Evolutionary conservation across 176 grass and related monocot species (phyloP).

Genomic region (Cymbopogon citratus): DNA sequence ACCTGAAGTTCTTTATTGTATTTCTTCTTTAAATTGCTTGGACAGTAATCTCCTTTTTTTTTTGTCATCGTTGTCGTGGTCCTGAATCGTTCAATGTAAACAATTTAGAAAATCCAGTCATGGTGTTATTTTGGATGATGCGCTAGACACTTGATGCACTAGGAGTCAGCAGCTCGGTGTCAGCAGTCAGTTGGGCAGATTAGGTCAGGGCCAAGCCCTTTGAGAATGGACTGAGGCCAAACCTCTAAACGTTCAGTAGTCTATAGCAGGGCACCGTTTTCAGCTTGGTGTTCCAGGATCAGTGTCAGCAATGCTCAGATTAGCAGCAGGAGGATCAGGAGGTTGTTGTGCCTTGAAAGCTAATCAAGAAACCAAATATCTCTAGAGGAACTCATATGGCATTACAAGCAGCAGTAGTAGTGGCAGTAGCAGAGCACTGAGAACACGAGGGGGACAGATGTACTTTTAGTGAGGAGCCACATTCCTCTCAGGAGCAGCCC

Average conservation of each 20-base stretch:
- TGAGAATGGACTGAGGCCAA: background rate
- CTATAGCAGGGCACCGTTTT: too few species aligned
- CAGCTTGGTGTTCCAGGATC: background rate
- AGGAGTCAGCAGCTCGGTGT: background rate
- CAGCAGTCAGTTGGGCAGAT: background rate
- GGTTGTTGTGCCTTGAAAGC: background rate
- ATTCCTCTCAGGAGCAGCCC: background rate
- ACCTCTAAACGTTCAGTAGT: background rate
- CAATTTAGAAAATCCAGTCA: background rate
- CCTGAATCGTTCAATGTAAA: background rate
- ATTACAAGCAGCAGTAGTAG: background rate
- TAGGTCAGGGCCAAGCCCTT: background rate
- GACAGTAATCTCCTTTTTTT: background rate
- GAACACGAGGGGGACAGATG: background rate
- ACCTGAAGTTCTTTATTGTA: background rate
- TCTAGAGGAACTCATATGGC: background rate
- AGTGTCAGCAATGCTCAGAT: background rate
- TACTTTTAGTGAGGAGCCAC: background rate
- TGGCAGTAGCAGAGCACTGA: background rate
- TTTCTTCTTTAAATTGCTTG: conserved; percentile 2
- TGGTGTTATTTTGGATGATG: background rate
- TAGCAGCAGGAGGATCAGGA: background rate
- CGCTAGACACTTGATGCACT: background rate
- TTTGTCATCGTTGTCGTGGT: background rate
- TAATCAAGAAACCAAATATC: background rate